Percentiles rank a stretch among this genome's conserved stretches.
phyloP scores from a whole-genome alignment of 495 filamentous ascomycete species.

The Thozetella sp. region DNA sequence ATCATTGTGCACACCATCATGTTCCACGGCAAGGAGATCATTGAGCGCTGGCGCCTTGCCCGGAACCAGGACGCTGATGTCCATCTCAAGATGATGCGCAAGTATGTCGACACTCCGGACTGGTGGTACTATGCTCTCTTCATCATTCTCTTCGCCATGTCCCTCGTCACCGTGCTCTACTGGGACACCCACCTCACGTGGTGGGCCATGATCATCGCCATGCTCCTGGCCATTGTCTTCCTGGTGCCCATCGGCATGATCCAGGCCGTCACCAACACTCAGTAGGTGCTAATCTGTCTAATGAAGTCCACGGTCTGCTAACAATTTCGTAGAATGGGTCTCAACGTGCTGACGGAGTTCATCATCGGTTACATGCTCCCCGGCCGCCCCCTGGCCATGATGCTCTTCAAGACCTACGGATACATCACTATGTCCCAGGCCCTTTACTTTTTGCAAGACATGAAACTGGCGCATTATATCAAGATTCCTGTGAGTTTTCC shows the following conservation, averaged over 20 bases:
- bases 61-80: conserved; percentile 66
- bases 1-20: conserved; percentile 66
- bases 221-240: conserved; percentile 53
- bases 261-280: conserved; percentile 68
- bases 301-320: neutral
- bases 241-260: conserved; percentile 57
- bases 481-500: conserved; percentile 55
- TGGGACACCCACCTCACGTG: conserved; percentile 66
- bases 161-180: conserved; percentile 54
- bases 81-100: conserved; percentile 63
- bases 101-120: conserved; percentile 55
- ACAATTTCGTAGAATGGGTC: conserved; percentile 35
- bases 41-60: conserved; percentile 47
- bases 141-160: conserved; percentile 41
- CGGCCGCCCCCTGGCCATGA: conserved; percentile 66
- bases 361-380: conserved; percentile 71
- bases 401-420: conserved; percentile 70
- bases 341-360: conserved; percentile 72
- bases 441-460: conserved; percentile 45
- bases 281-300: conserved; percentile 23
- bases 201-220: conserved; percentile 67
- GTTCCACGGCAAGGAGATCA: conserved; percentile 65
- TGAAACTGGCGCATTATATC: conserved; percentile 70
- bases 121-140: conserved; percentile 56
- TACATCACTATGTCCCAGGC: conserved; percentile 66